Evolutionary conservation across 805 yeast species (phyloP), one percentile per base, ranked within the genome.

Genomic region (Wickerhamiella cacticola): DNA sequence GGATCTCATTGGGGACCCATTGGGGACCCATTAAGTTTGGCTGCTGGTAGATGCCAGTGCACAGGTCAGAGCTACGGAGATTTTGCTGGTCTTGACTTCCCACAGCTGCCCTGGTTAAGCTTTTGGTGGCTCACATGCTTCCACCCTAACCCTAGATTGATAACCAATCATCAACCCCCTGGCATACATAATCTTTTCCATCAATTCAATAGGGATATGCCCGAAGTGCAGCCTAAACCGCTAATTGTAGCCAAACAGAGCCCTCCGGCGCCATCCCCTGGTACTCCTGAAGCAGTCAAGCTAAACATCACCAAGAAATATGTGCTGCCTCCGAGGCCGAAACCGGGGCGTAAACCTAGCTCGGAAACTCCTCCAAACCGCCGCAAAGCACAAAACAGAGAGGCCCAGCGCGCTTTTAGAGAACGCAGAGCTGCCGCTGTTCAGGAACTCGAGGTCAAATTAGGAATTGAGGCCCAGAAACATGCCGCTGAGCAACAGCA

Each of bases 241-340:
- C 41, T 18, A 23, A 29, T 39, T 19, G 24, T 39, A 2, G 44
- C 44, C 34, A 46, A 46, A 26, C 41, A 26, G 10, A 31, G 49
- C 45, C 49, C 41, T 2, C 33, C 24, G 10, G 41, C 15, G 31
- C 16, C 46, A 25, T 41, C 43, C 33, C 31, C 31, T 12, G 31
- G 16, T 9, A 29, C 23, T 22, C 24, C 43, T 8, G 23, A 31
- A 19, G 45, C 31, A n/a, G 23, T 53, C 15, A 49, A 55, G 48
- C 62, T 65, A 15, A 56, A 59, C 24, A 79, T 89, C 1, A 80
- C 87, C 45, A 80, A 80, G 58, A 79, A 77, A 58, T 85, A 92
- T 88, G 87, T 81, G 6, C 66, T 82, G 25, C 94, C 94, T 2
- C 94, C 94, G 9, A 69, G 92, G 54, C 92, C 94, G 22, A 80